Evolutionary conservation across 1,284 basidiomycete genomes (phyloP).

Genomic region (Microbotryum violaceum): DNA sequence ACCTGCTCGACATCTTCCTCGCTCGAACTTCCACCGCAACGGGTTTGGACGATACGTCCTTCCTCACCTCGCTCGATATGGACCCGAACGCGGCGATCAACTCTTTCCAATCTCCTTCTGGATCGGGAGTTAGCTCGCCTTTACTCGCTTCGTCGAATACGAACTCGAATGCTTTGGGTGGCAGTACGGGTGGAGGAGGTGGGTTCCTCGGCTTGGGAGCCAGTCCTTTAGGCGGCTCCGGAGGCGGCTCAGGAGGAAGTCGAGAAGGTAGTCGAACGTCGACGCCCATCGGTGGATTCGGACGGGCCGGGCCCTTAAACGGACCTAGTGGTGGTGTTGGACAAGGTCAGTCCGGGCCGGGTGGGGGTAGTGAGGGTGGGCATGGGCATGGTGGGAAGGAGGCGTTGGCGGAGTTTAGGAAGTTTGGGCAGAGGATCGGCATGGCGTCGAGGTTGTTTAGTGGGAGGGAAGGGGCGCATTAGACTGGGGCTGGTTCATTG

Average conservation of each 20-base stretch:
- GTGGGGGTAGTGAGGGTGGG: background rate
- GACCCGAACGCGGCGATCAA: constrained; percentile 50
- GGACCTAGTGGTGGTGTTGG: background rate
- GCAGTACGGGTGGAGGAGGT: constrained; percentile 4
- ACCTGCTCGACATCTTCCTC: constrained; percentile 81
- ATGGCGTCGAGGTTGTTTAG: constrained; percentile 31
- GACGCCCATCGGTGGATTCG: constrained; percentile 11
- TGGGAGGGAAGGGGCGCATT: background rate
- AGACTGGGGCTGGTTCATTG: background rate
- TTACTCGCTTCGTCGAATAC: constrained; percentile 2
- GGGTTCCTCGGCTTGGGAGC: constrained; percentile 5
- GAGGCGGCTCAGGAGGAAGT: too few species aligned
- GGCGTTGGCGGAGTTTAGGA: constrained; percentile 29
- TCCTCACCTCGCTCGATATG: constrained; percentile 89
- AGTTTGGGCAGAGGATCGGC: constrained; percentile 32
- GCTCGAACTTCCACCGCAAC: constrained; percentile 79
- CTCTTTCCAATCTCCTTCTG: constrained; percentile 26
- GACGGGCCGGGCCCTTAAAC: constrained; percentile 19
- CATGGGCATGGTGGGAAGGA: constrained; percentile 24
- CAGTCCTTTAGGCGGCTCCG: background rate
- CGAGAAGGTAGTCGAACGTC: background rate
- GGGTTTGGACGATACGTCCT: constrained; percentile 77
- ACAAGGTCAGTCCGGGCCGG: constrained; percentile 13
- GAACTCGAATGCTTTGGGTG: background rate
- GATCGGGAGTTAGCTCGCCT: constrained; percentile 25